Evolutionary conservation across 1,284 basidiomycete species (phyloP).

Genomic region (Tetrapyrgos nigripes): DNA sequence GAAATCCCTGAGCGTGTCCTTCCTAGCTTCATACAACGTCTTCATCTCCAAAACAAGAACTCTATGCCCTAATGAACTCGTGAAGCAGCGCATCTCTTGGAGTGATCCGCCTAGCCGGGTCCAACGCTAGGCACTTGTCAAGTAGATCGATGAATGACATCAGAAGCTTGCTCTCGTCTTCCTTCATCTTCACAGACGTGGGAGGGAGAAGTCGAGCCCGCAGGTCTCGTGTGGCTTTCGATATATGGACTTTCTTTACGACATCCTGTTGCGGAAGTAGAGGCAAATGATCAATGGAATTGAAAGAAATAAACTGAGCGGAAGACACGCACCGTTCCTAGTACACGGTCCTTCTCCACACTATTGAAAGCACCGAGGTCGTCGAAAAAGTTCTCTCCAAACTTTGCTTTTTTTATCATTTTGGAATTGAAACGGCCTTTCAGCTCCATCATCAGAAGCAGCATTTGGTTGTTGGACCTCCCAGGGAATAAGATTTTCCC

Average conservation of each 20-base stretch:
- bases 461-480: slow-evolving; percentile 97
- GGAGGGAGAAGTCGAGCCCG: slow-evolving; percentile 84
- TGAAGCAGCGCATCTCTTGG: slow-evolving; percentile 90
- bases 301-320: slow-evolving; percentile 11
- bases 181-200: slow-evolving; percentile 78
- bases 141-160: slow-evolving; percentile 89
- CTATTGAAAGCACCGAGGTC: slow-evolving; percentile 85
- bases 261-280: slow-evolving; percentile 62
- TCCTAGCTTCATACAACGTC: neutral
- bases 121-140: slow-evolving; percentile 92
- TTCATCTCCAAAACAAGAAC: neutral
- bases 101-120: slow-evolving; percentile 85
- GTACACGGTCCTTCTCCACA: slow-evolving; percentile 84
- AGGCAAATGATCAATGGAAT: slow-evolving; percentile 16
- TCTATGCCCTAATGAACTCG: slow-evolving; percentile 80
- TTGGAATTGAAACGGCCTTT: slow-evolving; percentile 94
- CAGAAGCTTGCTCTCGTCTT: slow-evolving; percentile 89
- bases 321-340: slow-evolving; percentile 72
- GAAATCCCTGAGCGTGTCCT: neutral
- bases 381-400: slow-evolving; percentile 94
- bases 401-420: slow-evolving; percentile 94
- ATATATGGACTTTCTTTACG: slow-evolving; percentile 81
- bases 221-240: slow-evolving; percentile 86
- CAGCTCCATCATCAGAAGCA: slow-evolving; percentile 95
- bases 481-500: slow-evolving; percentile 99